Percentiles rank a stretch among this genome's conserved stretches.
Conservation (phyloP, 2,329 filamentous ascomycete species). For the Leptodontidium sp. region DNA sequence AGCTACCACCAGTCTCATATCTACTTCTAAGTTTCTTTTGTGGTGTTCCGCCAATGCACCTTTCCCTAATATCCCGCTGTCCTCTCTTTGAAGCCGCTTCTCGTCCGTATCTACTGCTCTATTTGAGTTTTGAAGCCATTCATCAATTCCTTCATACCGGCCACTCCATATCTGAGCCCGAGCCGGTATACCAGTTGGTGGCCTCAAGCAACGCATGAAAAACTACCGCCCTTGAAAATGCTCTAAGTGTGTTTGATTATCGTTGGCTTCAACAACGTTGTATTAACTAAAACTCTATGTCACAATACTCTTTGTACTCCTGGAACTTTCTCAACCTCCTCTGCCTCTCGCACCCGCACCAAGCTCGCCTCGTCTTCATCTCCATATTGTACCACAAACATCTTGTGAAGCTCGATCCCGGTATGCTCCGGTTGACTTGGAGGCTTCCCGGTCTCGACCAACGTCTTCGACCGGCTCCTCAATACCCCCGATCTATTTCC, state of each 20-base stretch:
- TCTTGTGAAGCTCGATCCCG: no score
- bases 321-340: no score
- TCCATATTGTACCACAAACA: no score
- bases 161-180: conserved; percentile 2
- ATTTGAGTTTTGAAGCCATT: conserved; percentile 19
- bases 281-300: conserved; percentile 3
- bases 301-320: neutral
- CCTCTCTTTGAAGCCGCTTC: conserved; percentile 24
- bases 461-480: no score
- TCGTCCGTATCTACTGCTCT: conserved; percentile 26
- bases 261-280: conserved; percentile 15
- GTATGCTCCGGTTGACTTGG: no score
- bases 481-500: no score
- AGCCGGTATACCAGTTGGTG: conserved; percentile 12
- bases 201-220: conserved; percentile 24
- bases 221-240: conserved; percentile 20
- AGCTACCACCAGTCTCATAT: conserved; percentile 26
- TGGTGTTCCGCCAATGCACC: conserved; percentile 8
- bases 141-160: conserved; percentile 5
- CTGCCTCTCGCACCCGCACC: no score
- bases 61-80: conserved; percentile 25
- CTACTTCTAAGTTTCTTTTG: conserved; percentile 26
- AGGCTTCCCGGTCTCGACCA: no score
- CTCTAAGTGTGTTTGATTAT: conserved; percentile 21
- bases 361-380: no score